Evolutionary conservation across 2,329 filamentous ascomycete genomes (phyloP).

Genomic region (Exophiala spinifera): DNA sequence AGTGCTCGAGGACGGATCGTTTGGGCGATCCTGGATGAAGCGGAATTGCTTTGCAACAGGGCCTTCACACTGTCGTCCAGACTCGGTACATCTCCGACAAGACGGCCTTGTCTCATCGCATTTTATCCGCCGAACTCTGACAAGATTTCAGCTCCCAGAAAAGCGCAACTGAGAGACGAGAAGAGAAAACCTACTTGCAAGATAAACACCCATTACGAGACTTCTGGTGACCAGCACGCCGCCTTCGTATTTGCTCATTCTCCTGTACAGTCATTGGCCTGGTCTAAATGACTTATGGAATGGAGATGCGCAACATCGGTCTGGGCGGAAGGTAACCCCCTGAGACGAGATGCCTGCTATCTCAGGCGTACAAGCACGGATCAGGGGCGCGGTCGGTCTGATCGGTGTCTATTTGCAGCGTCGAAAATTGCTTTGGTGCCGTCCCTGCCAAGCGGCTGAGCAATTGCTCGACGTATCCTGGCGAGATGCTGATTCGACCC

Average conservation of each 20-base stretch:
- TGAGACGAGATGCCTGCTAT: not conserved
- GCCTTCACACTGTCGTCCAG: constrained; percentile 30
- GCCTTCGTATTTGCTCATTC: constrained; percentile 1
- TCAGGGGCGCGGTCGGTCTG: no score
- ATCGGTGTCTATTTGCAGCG: no score
- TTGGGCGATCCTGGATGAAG: constrained; percentile 7
- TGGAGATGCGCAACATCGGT: not conserved
- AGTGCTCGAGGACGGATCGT: not conserved
- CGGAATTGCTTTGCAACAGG: constrained; percentile 16
- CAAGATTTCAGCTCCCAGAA: not conserved
- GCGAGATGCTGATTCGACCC: no score
- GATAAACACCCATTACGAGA: constrained; percentile 26
- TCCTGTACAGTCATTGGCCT: constrained; percentile 4
- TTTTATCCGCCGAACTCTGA: constrained; percentile 30
- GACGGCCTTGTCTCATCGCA: constrained; percentile 31
- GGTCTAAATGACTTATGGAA: not conserved
- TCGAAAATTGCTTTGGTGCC: no score
- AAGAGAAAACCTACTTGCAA: constrained; percentile 19
- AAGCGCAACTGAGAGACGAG: no score
- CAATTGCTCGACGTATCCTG: no score
- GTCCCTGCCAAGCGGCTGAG: no score
- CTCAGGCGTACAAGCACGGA: not conserved
- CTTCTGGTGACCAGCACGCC: constrained; percentile 14
- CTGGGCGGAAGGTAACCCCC: not conserved
- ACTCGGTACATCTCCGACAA: constrained; percentile 28